Evolutionary conservation across 768 basidiomycete genomes (phyloP).

Genomic region (Lentinula sp.): DNA sequence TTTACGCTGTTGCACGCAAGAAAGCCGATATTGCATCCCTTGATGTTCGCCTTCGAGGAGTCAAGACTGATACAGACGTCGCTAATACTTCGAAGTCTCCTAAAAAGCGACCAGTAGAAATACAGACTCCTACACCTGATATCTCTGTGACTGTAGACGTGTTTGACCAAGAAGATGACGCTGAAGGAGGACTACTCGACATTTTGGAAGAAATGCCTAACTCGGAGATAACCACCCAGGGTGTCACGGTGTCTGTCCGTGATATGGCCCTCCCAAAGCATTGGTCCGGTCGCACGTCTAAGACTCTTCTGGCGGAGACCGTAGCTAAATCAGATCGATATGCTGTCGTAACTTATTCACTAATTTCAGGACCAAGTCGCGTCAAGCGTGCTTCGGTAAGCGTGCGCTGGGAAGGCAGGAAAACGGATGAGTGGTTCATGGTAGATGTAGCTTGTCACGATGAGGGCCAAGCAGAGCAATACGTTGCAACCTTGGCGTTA

Average conservation of each 20-base stretch:
- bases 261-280: constrained; percentile 83
- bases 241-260: constrained; percentile 46
- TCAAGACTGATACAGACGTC: neutral
- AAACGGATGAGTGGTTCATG: constrained; percentile 72
- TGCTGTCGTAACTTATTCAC: constrained; percentile 64
- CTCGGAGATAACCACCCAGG: constrained; percentile 50
- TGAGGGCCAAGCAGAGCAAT: constrained; percentile 80
- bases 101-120: constrained; percentile 14
- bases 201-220: constrained; percentile 62
- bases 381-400: constrained; percentile 68
- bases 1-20: constrained; percentile 48
- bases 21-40: constrained; percentile 40
- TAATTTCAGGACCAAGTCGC: constrained; percentile 65
- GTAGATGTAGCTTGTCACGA: constrained; percentile 77
- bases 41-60: constrained; percentile 32
- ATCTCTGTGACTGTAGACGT: constrained; percentile 26
- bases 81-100: neutral
- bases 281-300: constrained; percentile 79
- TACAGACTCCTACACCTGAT: constrained; percentile 7
- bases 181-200: constrained; percentile 60
- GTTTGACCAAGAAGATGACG: constrained; percentile 49
- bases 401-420: constrained; percentile 67
- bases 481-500: constrained; percentile 79
- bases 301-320: constrained; percentile 59
- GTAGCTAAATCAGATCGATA: constrained; percentile 67